Percentiles rank a stretch among this genome's conserved stretches.
Conservation (phyloP, 139 green algal genomes). For the Asterochloris erici region DNA sequence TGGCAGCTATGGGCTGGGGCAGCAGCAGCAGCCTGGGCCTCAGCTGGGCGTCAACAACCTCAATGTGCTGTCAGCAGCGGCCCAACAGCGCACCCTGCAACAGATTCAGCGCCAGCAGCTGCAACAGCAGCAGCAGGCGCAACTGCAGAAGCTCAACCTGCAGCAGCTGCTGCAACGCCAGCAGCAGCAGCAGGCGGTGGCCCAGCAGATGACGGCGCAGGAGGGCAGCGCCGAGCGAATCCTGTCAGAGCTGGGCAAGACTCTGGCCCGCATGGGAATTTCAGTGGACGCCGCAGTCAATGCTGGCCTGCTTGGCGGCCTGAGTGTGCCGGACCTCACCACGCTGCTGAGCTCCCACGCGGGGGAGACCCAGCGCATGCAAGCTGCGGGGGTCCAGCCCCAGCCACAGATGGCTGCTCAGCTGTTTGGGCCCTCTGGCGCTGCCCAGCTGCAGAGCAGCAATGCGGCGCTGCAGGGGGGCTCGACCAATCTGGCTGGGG, state of each 20-base stretch:
- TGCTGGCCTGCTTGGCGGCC: slow-evolving; percentile 43
- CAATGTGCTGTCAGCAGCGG: too few species aligned
- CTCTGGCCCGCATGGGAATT: slow-evolving; percentile 39
- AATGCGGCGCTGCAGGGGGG: neutral
- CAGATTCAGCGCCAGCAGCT: slow-evolving; percentile 11
- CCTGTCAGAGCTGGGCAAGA: slow-evolving; percentile 45
- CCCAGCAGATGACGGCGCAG: neutral
- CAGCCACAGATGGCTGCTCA: slow-evolving; percentile 3
- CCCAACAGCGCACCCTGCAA: neutral
- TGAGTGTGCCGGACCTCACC: slow-evolving; percentile 39
- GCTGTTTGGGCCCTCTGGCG: slow-evolving; percentile 2
- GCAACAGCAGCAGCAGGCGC: neutral
- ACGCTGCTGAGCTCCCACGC: slow-evolving; percentile 37
- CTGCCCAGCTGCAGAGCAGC: slow-evolving; percentile 1
- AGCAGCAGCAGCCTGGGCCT: neutral
- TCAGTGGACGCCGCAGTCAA: slow-evolving; percentile 48
- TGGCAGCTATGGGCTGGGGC: neutral
- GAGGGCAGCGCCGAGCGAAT: neutral
- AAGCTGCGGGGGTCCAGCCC: slow-evolving; percentile 4
- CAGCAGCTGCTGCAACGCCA: neutral
- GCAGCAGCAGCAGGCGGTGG: slow-evolving; percentile 3
- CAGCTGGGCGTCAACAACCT: too few species aligned
- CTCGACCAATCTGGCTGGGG: neutral
- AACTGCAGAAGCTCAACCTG: neutral
- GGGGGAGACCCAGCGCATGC: slow-evolving; percentile 26